Percentiles rank a stretch among this genome's conserved stretches.
These are phyloP conservation scores for Baudoinia panamericana DNA, from an alignment of 495 filamentous ascomycete genomes.

Conservation along the genomic window DNA sequence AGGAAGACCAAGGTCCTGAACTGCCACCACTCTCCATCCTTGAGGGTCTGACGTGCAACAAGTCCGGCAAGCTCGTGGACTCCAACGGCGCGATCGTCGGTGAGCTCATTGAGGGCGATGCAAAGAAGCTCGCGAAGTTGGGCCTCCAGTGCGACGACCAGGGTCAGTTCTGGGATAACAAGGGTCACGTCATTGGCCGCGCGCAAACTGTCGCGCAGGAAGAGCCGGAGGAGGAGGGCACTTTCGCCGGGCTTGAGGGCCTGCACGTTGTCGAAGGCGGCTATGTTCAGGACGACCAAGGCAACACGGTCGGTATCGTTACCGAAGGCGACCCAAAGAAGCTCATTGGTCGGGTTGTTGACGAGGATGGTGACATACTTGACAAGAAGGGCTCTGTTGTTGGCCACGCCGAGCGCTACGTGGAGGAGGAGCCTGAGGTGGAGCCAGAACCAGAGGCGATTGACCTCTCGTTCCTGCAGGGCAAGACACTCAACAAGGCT, in stretches of 20 bases:
- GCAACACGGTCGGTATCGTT: slow-evolving; percentile 44
- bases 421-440: slow-evolving; percentile 35
- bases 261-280: slow-evolving; percentile 47
- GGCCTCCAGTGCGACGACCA: slow-evolving; percentile 27
- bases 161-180: slow-evolving; percentile 35
- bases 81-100: slow-evolving; percentile 30
- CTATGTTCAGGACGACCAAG: slow-evolving; percentile 46
- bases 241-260: slow-evolving; percentile 52
- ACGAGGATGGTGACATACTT: slow-evolving; percentile 52
- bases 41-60: slow-evolving; percentile 51
- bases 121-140: slow-evolving; percentile 33
- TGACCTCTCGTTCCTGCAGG: slow-evolving; percentile 52
- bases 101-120: slow-evolving; percentile 33
- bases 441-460: slow-evolving; percentile 23
- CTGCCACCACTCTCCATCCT: slow-evolving; percentile 45
- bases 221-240: slow-evolving; percentile 43
- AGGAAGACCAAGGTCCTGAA: slow-evolving; percentile 26
- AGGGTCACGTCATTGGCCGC: slow-evolving; percentile 33
- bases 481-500: slow-evolving; percentile 61
- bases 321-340: slow-evolving; percentile 52
- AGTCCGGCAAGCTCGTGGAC: slow-evolving; percentile 41
- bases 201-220: slow-evolving; percentile 33
- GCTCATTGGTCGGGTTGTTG: slow-evolving; percentile 46
- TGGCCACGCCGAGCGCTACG: slow-evolving; percentile 47
- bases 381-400: slow-evolving; percentile 50